Percentiles rank a stretch among this genome's conserved stretches.
These are phyloP conservation scores for Colletotrichum cereale DNA, from an alignment of 2,329 filamentous ascomycete genomes.

Conservation along the genomic window DNA sequence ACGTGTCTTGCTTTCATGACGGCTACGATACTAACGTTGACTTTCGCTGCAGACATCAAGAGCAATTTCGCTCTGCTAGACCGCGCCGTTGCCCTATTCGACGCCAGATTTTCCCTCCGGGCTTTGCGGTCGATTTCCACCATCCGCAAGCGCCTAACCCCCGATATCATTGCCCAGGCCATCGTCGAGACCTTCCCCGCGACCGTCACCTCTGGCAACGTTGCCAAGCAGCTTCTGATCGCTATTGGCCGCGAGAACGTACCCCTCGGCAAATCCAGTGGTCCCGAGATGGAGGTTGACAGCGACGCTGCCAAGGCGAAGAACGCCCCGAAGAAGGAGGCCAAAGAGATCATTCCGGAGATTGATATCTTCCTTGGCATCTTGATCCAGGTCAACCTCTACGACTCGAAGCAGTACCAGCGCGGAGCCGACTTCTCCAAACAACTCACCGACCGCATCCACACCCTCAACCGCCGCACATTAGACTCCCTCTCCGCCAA, in stretches of 20 bases:
- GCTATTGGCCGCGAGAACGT: slow-evolving; percentile 77
- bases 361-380: slow-evolving; percentile 91
- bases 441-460: slow-evolving; percentile 85
- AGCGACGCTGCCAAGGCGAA: slow-evolving; percentile 67
- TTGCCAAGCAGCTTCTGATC: slow-evolving; percentile 77
- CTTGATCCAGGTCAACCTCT: slow-evolving; percentile 86
- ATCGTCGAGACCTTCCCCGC: slow-evolving; percentile 84
- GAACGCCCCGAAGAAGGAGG: slow-evolving; percentile 72
- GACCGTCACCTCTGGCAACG: slow-evolving; percentile 69
- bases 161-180: slow-evolving; percentile 83
- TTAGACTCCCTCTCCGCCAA: slow-evolving; percentile 94
- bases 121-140: slow-evolving; percentile 96
- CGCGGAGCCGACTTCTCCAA: slow-evolving; percentile 87
- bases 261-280: slow-evolving; percentile 68
- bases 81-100: slow-evolving; percentile 91
- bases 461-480: slow-evolving; percentile 90
- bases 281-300: slow-evolving; percentile 81
- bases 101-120: slow-evolving; percentile 93
- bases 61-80: slow-evolving; percentile 93
- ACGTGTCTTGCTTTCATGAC: not conserved
- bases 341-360: slow-evolving; percentile 86
- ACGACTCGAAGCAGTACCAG: slow-evolving; percentile 85
- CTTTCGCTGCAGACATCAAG: slow-evolving; percentile 80
- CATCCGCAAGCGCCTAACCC: slow-evolving; percentile 89
- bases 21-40: slow-evolving; percentile 42